Evolutionary conservation across 176 grass and related monocot genomes (phyloP).

Genomic region (Cocos nucifera): DNA sequence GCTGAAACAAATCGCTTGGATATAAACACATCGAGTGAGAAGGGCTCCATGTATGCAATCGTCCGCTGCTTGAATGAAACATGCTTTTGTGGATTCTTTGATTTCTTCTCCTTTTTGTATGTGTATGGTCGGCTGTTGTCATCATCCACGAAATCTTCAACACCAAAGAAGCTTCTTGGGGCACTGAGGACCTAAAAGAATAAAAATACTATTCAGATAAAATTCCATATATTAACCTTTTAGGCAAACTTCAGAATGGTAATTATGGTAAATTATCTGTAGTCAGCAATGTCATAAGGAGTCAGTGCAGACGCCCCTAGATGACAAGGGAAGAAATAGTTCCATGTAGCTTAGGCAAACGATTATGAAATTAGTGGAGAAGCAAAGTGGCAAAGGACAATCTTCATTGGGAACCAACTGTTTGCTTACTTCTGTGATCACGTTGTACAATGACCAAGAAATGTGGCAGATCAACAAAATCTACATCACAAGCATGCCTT

Average conservation of each 20-base stretch:
- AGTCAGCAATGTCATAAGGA: no score
- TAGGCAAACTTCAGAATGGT: not conserved
- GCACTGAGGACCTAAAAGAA: conserved; percentile 39
- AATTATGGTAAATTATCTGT: not conserved
- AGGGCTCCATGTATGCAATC: conserved; percentile 80
- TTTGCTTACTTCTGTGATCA: no score
- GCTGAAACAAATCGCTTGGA: conserved; percentile 87
- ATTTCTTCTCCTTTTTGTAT: conserved; percentile 90
- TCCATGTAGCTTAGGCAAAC: no score
- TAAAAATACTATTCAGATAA: not conserved
- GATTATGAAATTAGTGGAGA: no score
- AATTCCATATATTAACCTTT: not conserved
- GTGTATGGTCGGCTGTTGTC: conserved; percentile 88
- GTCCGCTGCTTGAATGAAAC: conserved; percentile 91
- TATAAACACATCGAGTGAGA: conserved; percentile 82
- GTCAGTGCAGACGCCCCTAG: no score
- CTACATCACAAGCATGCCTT: no score
- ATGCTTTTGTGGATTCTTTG: conserved; percentile 83
- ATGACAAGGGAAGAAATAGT: no score
- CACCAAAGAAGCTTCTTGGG: conserved; percentile 82
- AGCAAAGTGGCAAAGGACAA: no score
- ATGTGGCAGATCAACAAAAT: no score
- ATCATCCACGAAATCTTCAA: conserved; percentile 82
- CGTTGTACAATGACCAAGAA: no score
- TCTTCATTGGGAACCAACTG: no score